Percentiles rank a stretch among this genome's conserved stretches.
These are phyloP conservation scores for Monosporascus ibericus DNA, from an alignment of 2,329 filamentous ascomycete species.

Conservation along the genomic window DNA sequence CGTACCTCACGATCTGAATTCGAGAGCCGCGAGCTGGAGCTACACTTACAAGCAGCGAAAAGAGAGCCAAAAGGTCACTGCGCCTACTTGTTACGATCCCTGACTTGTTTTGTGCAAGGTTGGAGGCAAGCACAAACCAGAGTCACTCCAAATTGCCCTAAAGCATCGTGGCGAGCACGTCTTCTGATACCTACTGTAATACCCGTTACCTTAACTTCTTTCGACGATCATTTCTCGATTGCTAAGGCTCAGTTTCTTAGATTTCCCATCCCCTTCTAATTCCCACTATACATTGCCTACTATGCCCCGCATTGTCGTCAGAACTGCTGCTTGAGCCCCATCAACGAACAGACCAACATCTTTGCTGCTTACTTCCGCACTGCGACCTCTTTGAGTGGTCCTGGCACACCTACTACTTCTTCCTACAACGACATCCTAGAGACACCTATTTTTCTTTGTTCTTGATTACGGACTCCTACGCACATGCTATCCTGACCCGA, in stretches of 20 bases:
- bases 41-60: background rate
- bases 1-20: background rate
- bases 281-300: background rate
- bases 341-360: background rate
- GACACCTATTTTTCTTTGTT: background rate
- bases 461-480: background rate
- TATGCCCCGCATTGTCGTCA: background rate
- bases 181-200: too few species aligned
- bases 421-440: background rate
- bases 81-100: too few species aligned
- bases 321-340: background rate
- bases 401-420: too few species aligned
- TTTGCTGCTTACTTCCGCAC: background rate
- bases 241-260: too few species aligned
- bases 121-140: background rate
- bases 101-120: background rate
- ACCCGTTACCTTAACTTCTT: background rate
- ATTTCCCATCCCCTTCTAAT: background rate
- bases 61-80: background rate
- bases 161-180: background rate
- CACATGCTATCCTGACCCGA: background rate
- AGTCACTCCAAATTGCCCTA: background rate
- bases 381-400: too few species aligned
- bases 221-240: background rate
- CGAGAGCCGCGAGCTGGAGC: background rate